A percentile compares a stretch with the other conserved stretches of the same genome.
phyloP scores from a whole-genome alignment of 192 early-diverging fungal genomes.

The Coemansia sp. region DNA sequence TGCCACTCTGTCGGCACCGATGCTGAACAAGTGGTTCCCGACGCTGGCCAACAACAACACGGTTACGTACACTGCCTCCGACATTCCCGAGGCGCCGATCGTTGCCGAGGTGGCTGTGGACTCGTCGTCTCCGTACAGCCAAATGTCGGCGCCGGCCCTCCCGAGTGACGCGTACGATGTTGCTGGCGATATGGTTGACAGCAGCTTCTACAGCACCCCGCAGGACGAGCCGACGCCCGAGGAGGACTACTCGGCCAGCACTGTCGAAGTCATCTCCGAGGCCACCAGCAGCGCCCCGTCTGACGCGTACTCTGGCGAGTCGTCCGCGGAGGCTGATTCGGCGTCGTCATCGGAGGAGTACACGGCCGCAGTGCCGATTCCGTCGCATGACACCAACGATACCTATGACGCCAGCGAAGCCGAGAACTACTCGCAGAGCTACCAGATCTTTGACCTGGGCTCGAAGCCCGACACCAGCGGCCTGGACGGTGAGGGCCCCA shows the following conservation, averaged over 20 bases:
- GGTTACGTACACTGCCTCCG: conserved; percentile 15
- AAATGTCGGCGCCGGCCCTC: conserved; percentile 1
- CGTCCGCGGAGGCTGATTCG: not conserved
- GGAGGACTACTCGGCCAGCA: conserved; percentile 3
- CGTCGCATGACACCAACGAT: not conserved
- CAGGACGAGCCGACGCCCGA: not conserved
- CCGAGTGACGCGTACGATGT: conserved; percentile 5
- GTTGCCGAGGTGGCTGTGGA: conserved; percentile 4
- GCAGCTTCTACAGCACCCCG: conserved; percentile 6
- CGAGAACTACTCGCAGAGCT: conserved; percentile 1
- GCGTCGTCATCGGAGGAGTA: conserved; percentile 1
- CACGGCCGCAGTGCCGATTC: not conserved
- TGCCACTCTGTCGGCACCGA: conserved; percentile 10
- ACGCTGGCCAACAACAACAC: conserved; percentile 13
- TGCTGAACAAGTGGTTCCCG: conserved; percentile 52
- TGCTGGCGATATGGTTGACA: conserved; percentile 11
- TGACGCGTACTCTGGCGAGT: not conserved
- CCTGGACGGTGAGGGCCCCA: conserved; percentile 19
- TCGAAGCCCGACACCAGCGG: conserved; percentile 11
- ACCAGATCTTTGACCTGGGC: conserved; percentile 4
- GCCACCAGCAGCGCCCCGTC: conserved; percentile 4
- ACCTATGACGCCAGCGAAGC: conserved; percentile 11
- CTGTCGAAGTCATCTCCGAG: conserved; percentile 1
- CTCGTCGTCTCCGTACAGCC: not conserved
- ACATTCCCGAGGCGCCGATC: conserved; percentile 12